Conservation (phyloP, 139 green algal genomes). For the Dunaliella primolecta region DNA sequence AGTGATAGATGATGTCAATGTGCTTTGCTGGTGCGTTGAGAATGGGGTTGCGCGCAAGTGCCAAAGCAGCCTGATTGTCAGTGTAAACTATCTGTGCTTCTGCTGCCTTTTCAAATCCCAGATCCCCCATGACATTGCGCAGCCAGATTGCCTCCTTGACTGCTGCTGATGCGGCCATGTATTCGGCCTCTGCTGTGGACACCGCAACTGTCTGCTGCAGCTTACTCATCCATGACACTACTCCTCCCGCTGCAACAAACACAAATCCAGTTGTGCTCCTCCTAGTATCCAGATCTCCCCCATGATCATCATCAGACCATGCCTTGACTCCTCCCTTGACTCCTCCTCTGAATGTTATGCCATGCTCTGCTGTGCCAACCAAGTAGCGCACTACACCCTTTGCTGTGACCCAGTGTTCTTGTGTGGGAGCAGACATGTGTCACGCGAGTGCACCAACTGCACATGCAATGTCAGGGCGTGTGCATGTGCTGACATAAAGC, state of each 20-base stretch:
- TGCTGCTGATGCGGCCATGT: constrained; percentile 36
- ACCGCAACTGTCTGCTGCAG: constrained; percentile 49
- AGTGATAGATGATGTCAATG: constrained; percentile 32
- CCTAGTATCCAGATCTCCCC: constrained; percentile 26
- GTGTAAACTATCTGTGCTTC: not conserved
- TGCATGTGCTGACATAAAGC: constrained; percentile 28
- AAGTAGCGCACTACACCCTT: constrained; percentile 34
- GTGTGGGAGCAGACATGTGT: constrained; percentile 34
- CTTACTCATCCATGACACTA: constrained; percentile 38
- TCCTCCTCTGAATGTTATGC: not conserved
- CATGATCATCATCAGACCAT: constrained; percentile 49
- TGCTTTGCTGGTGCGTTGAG: constrained; percentile 31
- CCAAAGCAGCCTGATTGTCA: constrained; percentile 42
- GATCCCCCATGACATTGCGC: not conserved
- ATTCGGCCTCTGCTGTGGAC: constrained; percentile 45
- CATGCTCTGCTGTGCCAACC: constrained; percentile 7
- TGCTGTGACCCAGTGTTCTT: constrained; percentile 33
- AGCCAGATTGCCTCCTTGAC: constrained; percentile 49
- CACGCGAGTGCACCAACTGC: constrained; percentile 34
- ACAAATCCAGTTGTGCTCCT: constrained; percentile 48
- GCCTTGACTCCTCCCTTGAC: not conserved
- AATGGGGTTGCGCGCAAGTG: constrained; percentile 24
- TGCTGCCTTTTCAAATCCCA: not conserved
- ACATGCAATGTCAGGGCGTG: constrained; percentile 39
- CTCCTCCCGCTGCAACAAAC: constrained; percentile 22